Evolutionary conservation across 148 eudicot genomes (phyloP).

Genomic region (Cornus florida): DNA sequence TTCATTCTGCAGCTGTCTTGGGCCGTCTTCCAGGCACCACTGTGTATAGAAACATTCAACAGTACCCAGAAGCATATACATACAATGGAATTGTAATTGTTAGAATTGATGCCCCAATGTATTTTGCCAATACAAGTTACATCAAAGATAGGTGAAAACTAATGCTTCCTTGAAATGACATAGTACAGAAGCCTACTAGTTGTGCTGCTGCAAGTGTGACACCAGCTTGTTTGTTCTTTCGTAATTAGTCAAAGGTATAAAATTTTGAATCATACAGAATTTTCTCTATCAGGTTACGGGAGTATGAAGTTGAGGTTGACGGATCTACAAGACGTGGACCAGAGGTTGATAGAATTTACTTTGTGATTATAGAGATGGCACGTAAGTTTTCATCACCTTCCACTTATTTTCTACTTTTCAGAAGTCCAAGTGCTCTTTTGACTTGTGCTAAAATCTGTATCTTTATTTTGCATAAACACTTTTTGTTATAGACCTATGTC

Average conservation of each 20-base stretch:
- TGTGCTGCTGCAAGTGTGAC: not conserved
- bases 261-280: slow-evolving; percentile 9
- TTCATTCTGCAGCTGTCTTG: slow-evolving; percentile 66
- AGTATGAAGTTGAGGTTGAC: slow-evolving; percentile 72
- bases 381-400: slow-evolving; percentile 54
- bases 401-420: not conserved
- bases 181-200: slow-evolving; percentile 4
- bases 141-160: slow-evolving; percentile 79
- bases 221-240: slow-evolving; percentile 4
- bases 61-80: slow-evolving; percentile 93
- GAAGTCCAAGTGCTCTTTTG: not conserved
- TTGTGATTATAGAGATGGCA: slow-evolving; percentile 88
- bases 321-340: slow-evolving; percentile 67
- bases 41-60: slow-evolving; percentile 80
- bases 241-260: not conserved
- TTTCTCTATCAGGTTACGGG: slow-evolving; percentile 63
- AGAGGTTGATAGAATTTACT: slow-evolving; percentile 72
- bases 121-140: slow-evolving; percentile 94
- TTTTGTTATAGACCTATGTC: not conserved
- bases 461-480: not conserved
- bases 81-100: slow-evolving; percentile 92
- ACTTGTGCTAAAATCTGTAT: not conserved
- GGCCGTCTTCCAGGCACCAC: slow-evolving; percentile 99
- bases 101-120: slow-evolving; percentile 95
- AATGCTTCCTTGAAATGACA: not conserved